Evolutionary conservation across 306 rosid species (phyloP).

Genomic region (Malus asiatica): DNA sequence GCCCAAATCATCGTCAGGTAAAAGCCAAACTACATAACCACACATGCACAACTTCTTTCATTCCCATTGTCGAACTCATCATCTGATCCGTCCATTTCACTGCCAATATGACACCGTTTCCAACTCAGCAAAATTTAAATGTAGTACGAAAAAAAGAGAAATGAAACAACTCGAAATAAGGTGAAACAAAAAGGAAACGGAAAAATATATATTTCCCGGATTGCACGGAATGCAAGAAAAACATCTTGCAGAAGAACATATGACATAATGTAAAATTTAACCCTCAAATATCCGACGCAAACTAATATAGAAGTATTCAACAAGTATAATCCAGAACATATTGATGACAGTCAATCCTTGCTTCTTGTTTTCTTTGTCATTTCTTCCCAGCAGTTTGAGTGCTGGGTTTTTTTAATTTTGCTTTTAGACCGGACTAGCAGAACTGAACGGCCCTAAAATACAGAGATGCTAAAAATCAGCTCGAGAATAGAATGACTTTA

Average conservation of each 20-base stretch:
- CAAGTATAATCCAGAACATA: not conserved
- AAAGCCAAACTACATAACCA: constrained; percentile 60
- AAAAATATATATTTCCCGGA: not conserved
- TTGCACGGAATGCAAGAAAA: not conserved
- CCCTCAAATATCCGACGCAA: not conserved
- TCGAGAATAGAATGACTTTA: too few relatives aligned
- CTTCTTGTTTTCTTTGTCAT: not conserved
- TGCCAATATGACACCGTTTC: constrained; percentile 41
- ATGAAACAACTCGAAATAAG: not conserved
- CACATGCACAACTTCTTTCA: constrained; percentile 70
- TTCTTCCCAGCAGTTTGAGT: not conserved
- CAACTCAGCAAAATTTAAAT: constrained; percentile 23
- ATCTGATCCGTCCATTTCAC: constrained; percentile 77
- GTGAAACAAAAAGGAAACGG: not conserved
- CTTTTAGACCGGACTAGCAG: not conserved
- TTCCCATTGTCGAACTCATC: constrained; percentile 71
- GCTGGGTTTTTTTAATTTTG: not conserved
- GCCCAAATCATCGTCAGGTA: constrained; percentile 29
- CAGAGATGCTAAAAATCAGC: not conserved
- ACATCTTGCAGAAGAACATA: not conserved
- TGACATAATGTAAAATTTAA: not conserved
- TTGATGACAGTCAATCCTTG: not conserved
- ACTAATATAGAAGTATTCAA: not conserved
- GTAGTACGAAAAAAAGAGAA: not conserved
- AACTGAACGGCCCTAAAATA: not conserved